Conservation (phyloP, 2,329 filamentous ascomycete genomes). For the Chaetomium strumarium region DNA sequence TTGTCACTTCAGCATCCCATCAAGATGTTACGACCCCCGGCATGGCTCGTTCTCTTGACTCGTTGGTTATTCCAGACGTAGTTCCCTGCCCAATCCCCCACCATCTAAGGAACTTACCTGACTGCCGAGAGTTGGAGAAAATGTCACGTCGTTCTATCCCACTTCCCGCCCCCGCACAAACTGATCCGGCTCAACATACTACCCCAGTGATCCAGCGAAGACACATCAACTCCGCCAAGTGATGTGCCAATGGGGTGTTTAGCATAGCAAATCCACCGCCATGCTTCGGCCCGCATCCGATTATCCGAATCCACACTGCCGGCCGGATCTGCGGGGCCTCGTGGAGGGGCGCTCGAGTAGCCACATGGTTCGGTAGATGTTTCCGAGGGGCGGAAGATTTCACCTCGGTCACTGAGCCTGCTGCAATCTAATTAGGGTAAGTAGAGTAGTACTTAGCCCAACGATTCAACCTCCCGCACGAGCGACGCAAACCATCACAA, state of each 20-base stretch:
- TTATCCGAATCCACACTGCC: conserved; percentile 10
- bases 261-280: conserved; percentile 2
- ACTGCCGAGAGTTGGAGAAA: conserved; percentile 23
- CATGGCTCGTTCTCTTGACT: too few relatives aligned
- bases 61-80: background rate
- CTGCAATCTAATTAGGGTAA: background rate
- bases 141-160: background rate
- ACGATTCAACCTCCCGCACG: background rate
- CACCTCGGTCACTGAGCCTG: background rate
- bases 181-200: conserved; percentile 14
- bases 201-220: background rate
- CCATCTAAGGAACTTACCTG: background rate
- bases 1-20: too few relatives aligned
- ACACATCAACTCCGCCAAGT: background rate
- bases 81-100: background rate
- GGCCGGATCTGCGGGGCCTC: conserved; percentile 4
- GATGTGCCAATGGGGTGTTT: conserved; percentile 6
- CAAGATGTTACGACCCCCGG: too few relatives aligned
- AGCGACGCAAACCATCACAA: background rate
- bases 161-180: conserved; percentile 13
- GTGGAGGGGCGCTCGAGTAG: background rate
- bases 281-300: conserved; percentile 14
- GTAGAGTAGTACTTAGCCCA: background rate
- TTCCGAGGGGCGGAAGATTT: background rate
- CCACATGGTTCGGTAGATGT: background rate